A percentile compares a stretch with the other conserved stretches of the same genome.
These are phyloP conservation scores for Neobulgaria alba DNA, from an alignment of 2,329 filamentous ascomycete species.

Conservation along the genomic window DNA sequence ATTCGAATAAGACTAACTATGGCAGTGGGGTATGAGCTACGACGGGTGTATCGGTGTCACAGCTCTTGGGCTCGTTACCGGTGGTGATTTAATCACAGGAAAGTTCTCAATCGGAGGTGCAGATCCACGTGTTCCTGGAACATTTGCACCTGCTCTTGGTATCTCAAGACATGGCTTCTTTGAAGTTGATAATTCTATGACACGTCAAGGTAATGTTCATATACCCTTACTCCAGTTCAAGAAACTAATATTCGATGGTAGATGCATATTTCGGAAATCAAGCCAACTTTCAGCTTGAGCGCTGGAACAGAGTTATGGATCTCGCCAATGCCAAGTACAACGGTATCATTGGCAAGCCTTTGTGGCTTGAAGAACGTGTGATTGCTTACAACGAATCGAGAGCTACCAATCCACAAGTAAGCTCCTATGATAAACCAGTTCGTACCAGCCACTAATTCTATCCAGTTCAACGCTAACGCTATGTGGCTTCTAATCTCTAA, in stretches of 20 bases:
- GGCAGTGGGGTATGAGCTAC: neutral
- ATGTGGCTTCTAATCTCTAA: neutral
- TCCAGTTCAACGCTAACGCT: conserved; percentile 1
- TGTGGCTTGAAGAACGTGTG: conserved; percentile 1
- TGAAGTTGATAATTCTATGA: conserved; percentile 2
- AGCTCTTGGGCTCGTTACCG: conserved; percentile 3
- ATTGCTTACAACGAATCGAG: conserved; percentile 1
- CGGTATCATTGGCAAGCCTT: neutral
- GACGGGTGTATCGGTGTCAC: neutral
- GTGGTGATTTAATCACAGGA: conserved; percentile 3
- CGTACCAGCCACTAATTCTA: neutral
- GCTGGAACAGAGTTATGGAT: neutral
- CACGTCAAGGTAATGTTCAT: conserved; percentile 1
- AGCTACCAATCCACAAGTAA: conserved; percentile 3
- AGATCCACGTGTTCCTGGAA: conserved; percentile 4
- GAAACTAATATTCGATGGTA: neutral
- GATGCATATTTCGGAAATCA: conserved; percentile 6
- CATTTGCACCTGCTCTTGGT: conserved; percentile 3
- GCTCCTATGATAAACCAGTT: neutral
- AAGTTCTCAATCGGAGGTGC: conserved; percentile 3
- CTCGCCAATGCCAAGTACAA: neutral
- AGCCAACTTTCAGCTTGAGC: conserved; percentile 2
- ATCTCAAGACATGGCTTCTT: conserved; percentile 2
- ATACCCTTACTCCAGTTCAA: neutral
- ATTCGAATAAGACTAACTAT: too few relatives aligned